Conservation (phyloP, 2,329 filamentous ascomycete genomes). For the Ophiosphaerella herpotricha region DNA sequence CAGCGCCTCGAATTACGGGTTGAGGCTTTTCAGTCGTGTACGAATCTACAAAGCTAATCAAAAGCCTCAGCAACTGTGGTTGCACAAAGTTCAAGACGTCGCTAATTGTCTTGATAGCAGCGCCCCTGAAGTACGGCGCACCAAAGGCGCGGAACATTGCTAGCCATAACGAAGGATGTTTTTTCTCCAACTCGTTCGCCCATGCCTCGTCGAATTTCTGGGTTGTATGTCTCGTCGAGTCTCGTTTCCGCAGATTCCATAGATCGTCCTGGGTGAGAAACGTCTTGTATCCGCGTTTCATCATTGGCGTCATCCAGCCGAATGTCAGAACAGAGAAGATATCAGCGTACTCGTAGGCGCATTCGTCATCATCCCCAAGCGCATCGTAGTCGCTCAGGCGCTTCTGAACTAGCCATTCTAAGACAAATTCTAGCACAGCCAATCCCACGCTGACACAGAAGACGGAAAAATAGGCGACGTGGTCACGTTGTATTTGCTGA, state of each 20-base stretch:
- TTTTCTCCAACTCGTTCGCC: conserved; percentile 73
- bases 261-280: conserved; percentile 93
- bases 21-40: conserved; percentile 69
- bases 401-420: conserved; percentile 90
- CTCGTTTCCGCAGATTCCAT: conserved; percentile 83
- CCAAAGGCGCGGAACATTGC: conserved; percentile 85
- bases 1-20: conserved; percentile 80
- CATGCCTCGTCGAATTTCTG: conserved; percentile 74
- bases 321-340: conserved; percentile 94
- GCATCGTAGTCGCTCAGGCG: conserved; percentile 70
- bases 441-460: conserved; percentile 75
- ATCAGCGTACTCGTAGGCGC: conserved; percentile 86
- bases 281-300: conserved; percentile 90
- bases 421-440: conserved; percentile 69
- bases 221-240: conserved; percentile 77
- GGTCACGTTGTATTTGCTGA: conserved; percentile 70
- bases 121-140: conserved; percentile 78
- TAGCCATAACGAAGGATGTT: conserved; percentile 81
- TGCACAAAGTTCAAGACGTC: conserved; percentile 87
- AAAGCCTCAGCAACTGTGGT: conserved; percentile 81
- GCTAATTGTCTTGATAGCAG: conserved; percentile 86
- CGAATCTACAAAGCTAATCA: conserved; percentile 84
- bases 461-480: conserved; percentile 75
- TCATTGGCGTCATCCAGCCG: conserved; percentile 98
- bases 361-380: conserved; percentile 70